Evolutionary conservation across 2,329 filamentous ascomycete species (phyloP), one percentile per base, ranked within the genome.

Genomic region (Claviceps pusilla): DNA sequence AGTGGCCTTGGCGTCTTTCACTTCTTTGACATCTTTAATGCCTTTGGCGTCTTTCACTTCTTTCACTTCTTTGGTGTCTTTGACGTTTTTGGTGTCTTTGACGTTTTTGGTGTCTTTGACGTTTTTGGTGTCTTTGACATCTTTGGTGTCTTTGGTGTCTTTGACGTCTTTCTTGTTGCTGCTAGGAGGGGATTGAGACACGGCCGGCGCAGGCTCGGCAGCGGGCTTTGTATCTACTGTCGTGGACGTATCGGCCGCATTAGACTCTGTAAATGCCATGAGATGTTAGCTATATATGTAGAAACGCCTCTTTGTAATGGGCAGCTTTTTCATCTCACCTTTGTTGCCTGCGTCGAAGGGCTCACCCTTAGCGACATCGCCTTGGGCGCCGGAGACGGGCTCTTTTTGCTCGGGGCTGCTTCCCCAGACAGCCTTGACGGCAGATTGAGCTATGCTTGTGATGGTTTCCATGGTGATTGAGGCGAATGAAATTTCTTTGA

Each of bases 301-400:
- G 4, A 3, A 14, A 4, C 12, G 37, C 14, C 19, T 53, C 16
- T 29, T 4, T 24, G 5, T 2, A 19, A 14, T 6, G 47, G 39
- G 11, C 24, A 24, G 9, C 39, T 16, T 12, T 31, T 19, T 24
- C 31, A 37, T 14, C 64, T 46, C 77, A 72, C 80, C 76, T n/a
- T 79, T 70, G 66, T 93, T 93, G 50, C 88, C 88, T 55, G 81
- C 80, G 64, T 93, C 88, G 62, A 83, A 94, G 0, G 88, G 88
- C 66, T 91, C 83, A 12, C 78, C 80, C 47, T 74, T 75, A 29
- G 76, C 76, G 4, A 86, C 84, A 64, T 84, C 72, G 43, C 88
- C 88, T 55, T 76, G 72, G 52, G 80, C 72, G 28, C 88, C 88
- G 24, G 86, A 85, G 48, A 89, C 67, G 19, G 88, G 88, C 70